Percentiles rank a stretch among this genome's conserved stretches.
Conservation (phyloP, 2,329 filamentous ascomycete genomes). For the Aureobasidium sp. region DNA sequence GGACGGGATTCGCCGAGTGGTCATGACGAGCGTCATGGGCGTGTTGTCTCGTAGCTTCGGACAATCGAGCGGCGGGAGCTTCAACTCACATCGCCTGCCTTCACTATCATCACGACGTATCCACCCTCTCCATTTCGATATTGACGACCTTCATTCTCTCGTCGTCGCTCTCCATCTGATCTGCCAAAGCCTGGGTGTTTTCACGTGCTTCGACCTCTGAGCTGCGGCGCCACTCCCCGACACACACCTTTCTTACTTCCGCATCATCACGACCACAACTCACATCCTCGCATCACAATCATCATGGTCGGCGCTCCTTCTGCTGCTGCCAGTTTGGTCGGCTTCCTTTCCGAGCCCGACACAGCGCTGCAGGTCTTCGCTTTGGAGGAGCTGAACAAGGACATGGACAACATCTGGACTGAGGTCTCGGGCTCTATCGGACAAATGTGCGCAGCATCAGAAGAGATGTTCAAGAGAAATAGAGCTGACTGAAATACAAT, state of each 20-base stretch:
- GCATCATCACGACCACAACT: not conserved
- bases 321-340: conserved; percentile 88
- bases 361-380: conserved; percentile 91
- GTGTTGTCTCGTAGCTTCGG: conserved; percentile 1
- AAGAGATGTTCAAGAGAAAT: not conserved
- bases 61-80: not conserved
- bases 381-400: conserved; percentile 87
- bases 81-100: conserved; percentile 8
- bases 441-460: conserved; percentile 67
- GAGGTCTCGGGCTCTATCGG: conserved; percentile 89
- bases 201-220: conserved; percentile 9
- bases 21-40: conserved; percentile 3
- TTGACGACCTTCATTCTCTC: not conserved
- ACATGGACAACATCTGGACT: conserved; percentile 96
- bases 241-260: not conserved
- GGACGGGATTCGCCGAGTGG: not conserved
- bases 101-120: conserved; percentile 3
- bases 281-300: not conserved
- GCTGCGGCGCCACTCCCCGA: conserved; percentile 12
- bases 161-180: not conserved
- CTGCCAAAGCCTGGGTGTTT: not conserved
- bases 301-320: conserved; percentile 88
- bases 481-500: conserved; percentile 18
- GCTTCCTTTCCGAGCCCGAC: conserved; percentile 92
- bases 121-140: not conserved